Percentiles rank a stretch among this genome's conserved stretches.
Evolutionary conservation across 352 stramenopile genomes (phyloP).

Genomic region (Phytopythium litorale): DNA sequence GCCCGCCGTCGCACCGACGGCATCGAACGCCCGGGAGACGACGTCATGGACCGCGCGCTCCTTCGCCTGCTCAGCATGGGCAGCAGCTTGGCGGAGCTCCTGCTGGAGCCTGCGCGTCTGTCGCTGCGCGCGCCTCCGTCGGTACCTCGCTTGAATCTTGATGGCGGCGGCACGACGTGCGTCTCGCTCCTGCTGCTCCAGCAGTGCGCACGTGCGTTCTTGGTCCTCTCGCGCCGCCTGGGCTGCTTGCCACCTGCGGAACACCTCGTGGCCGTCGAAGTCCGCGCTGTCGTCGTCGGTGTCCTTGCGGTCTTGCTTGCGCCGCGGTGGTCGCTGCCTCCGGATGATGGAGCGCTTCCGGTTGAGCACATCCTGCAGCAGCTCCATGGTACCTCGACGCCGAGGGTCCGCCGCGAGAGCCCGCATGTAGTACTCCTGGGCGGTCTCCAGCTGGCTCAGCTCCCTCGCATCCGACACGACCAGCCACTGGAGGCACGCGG

Average conservation of each 20-base stretch:
- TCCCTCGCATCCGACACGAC: background rate
- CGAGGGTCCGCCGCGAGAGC: conserved; percentile 55
- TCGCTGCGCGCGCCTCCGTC: conserved; percentile 47
- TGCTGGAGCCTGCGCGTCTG: conserved; percentile 40
- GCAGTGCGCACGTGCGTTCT: conserved; percentile 17
- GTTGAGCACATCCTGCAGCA: conserved; percentile 79
- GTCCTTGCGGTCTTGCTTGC: conserved; percentile 8
- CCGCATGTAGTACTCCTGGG: conserved; percentile 57
- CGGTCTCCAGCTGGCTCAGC: conserved; percentile 58
- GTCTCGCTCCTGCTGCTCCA: conserved; percentile 1
- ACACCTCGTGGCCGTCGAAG: conserved; percentile 63
- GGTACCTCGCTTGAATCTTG: conserved; percentile 67
- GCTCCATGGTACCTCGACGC: conserved; percentile 51
- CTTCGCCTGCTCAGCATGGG: conserved; percentile 39
- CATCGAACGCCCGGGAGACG: conserved; percentile 41
- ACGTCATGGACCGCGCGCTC: conserved; percentile 48
- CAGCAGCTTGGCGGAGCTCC: conserved; percentile 42
- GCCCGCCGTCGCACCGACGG: conserved; percentile 2
- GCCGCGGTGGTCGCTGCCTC: conserved; percentile 21
- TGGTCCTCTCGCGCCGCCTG: conserved; percentile 55
- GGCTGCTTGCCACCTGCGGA: conserved; percentile 61
- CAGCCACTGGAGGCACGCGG: conserved; percentile 67
- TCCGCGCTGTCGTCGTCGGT: conserved; percentile 29
- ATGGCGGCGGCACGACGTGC: conserved; percentile 32
- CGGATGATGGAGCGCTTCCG: conserved; percentile 36